Base-by-base conservation (phyloP, 2,329 filamentous ascomycete genomes). In the Phoma sp. region DNA sequence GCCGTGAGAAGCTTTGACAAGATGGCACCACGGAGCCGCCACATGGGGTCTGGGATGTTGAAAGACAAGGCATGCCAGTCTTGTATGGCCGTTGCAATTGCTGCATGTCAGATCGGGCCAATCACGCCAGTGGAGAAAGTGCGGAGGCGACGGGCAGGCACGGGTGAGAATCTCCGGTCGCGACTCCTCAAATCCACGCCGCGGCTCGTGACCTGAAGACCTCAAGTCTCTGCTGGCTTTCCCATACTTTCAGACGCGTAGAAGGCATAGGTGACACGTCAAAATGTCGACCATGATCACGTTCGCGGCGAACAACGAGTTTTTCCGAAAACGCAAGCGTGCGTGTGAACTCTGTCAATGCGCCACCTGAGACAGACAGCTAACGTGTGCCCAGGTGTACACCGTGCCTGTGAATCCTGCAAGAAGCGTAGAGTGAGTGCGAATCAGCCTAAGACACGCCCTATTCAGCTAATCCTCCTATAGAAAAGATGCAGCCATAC, bases 281-380 rank as follows among this genome's bases (percentile, higher is more conserved):
- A 59, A 51, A 8, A 76, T 77, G 75, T 75, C 73, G 40, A 73
- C 69, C 23, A 76, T 77, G 68, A 76, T 76, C 51, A 78, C 75
- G 25, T 78, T 78, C 53, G 75, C 76, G 24, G 75, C 75, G n/a
- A 76, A 77, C 50, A 77, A 76, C 61, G 75, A 77, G 55, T 75
- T 75, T 62, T 77, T 77, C 63, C 63, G 75, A 55, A 78, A 78
- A 61, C 71, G 76, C 41, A 78, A 77, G 58, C 68, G 75, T 71
- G 59, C 55, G 67, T 64, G 23, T 46, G 59, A 57, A 54, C 51
- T 46, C 52, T 40, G 59, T 61, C 57, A 56, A 51, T 55, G 54
- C 61, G 58, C 59, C 44, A 45, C 45, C 41, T 56, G 47, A 39
- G 42, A 55, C 57, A 61, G 45, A 47, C 55, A 57, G 60, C 69